Evolutionary conservation across 108 stramenopile genomes (phyloP).

Genomic region (Cyclotella baltica): DNA sequence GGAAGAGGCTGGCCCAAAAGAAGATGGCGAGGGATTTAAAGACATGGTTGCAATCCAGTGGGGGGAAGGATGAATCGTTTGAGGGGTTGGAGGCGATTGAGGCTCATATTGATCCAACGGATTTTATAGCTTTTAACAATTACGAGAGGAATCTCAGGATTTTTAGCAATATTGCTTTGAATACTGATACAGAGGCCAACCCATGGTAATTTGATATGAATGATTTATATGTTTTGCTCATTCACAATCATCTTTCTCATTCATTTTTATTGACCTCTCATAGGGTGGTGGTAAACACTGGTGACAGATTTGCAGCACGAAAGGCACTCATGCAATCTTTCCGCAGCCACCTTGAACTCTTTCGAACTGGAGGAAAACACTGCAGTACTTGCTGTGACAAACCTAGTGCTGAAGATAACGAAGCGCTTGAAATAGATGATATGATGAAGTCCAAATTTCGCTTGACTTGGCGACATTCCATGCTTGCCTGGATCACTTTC

Average conservation of each 20-base stretch:
- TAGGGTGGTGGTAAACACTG: constrained; percentile 59
- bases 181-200: constrained; percentile 59
- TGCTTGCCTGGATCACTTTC: constrained; percentile 35
- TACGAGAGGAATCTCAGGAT: constrained; percentile 69
- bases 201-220: constrained; percentile 33
- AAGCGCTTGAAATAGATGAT: constrained; percentile 35
- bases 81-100: constrained; percentile 76
- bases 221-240: constrained; percentile 44
- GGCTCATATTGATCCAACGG: constrained; percentile 81
- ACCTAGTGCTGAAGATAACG: constrained; percentile 15
- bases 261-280: constrained; percentile 30
- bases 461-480: constrained; percentile 29
- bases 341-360: constrained; percentile 51
- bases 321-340: constrained; percentile 63
- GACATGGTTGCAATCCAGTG: constrained; percentile 67
- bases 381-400: constrained; percentile 33
- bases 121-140: constrained; percentile 81
- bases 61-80: constrained; percentile 34
- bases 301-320: constrained; percentile 68
- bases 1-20: constrained; percentile 82
- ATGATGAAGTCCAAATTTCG: constrained; percentile 46
- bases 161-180: constrained; percentile 66
- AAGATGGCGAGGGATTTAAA: constrained; percentile 72
- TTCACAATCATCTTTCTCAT: background rate
- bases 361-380: constrained; percentile 36